Evolutionary conservation across 2,329 filamentous ascomycete species (phyloP), one percentile per base, ranked within the genome.

Genomic region (Colletotrichum magnum): DNA sequence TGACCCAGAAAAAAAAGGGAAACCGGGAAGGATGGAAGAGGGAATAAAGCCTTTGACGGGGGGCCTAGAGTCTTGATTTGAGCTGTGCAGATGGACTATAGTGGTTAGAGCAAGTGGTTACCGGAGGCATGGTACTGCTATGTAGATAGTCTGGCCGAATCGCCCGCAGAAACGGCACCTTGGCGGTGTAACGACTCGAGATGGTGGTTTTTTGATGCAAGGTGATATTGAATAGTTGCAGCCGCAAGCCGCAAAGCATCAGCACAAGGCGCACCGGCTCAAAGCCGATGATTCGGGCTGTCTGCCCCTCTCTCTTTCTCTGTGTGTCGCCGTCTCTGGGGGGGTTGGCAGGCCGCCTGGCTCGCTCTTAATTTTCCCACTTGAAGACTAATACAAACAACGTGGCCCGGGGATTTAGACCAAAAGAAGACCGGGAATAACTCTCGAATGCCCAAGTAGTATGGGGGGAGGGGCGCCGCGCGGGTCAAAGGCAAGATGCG

Each of bases 141-240:
- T 15, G 6, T 66, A 28, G 54, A 56, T 51, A 60, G 47, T 66
- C 36, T 69, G 66, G 62, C 66, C 66, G 62, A 69, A 56, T 43
- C 26, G 62, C 15, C 66, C 66, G 50, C 57, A 39, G 32, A 51
- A 47, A 56, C 10, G 66, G 54, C 61, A 60, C 62, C 62, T 66
- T 66, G 66, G 62, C 66, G 66, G 66, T 69, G 62, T 60, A 65
- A 56, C 56, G 66, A 66, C 9, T 57, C 66, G 56, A 60, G 54
- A 57, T 36, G 32, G 32, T 36, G 41, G 16, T 32, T 26, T 26
- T n/a, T 21, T 50, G 60, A 63, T 57, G 28, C 41, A 41, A 47
- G 24, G 52, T 36, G 32, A 36, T 36, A 50, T 41, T 50, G 39
- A 39, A 39, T 48, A 62, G 36, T 62, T 52, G 50, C 50, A 15